These are phyloP conservation scores for Dispira simplex DNA, from an alignment of 192 early-diverging fungal species.

Conservation along the genomic window DNA sequence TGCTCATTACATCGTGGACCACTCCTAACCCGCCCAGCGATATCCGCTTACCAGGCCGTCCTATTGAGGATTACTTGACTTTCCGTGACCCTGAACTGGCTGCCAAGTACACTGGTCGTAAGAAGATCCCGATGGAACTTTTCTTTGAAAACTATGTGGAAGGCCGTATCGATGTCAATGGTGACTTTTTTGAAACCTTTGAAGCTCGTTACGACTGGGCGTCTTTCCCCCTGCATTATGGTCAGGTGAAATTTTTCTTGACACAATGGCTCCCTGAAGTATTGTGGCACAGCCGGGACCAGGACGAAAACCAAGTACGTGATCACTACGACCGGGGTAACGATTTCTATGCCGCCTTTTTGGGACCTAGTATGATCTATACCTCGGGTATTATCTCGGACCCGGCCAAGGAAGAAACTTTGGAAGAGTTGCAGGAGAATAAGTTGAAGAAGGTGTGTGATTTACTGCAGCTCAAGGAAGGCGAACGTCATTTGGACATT, in stretches of 20 bases:
- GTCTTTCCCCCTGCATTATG: conserved; percentile 66
- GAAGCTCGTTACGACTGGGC: conserved; percentile 95
- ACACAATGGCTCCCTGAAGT: conserved; percentile 94
- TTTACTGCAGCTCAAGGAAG: conserved; percentile 66
- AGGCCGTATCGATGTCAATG: conserved; percentile 82
- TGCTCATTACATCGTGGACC: conserved; percentile 48
- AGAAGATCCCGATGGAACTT: conserved; percentile 93
- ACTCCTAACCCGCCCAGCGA: conserved; percentile 43
- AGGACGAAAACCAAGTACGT: conserved; percentile 95
- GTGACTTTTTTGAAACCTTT: conserved; percentile 71
- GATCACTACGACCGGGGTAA: conserved; percentile 98
- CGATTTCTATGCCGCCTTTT: conserved; percentile 91
- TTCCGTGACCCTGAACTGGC: conserved; percentile 70
- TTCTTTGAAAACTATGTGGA: conserved; percentile 98
- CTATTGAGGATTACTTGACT: conserved; percentile 75
- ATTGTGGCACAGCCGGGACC: conserved; percentile 92
- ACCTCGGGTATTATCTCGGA: conserved; percentile 88
- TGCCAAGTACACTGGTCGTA: conserved; percentile 50
- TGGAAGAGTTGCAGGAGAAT: conserved; percentile 94
- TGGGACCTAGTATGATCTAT: conserved; percentile 92
- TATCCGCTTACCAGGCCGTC: conserved; percentile 62
- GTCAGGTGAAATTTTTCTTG: conserved; percentile 84
- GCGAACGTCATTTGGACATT: conserved; percentile 89
- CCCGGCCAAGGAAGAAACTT: conserved; percentile 50
- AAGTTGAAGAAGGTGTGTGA: conserved; percentile 84